Evolutionary conservation across 2,329 filamentous ascomycete species (phyloP), one percentile per base, ranked within the genome.

Genomic region (Niveomyces coronatus): DNA sequence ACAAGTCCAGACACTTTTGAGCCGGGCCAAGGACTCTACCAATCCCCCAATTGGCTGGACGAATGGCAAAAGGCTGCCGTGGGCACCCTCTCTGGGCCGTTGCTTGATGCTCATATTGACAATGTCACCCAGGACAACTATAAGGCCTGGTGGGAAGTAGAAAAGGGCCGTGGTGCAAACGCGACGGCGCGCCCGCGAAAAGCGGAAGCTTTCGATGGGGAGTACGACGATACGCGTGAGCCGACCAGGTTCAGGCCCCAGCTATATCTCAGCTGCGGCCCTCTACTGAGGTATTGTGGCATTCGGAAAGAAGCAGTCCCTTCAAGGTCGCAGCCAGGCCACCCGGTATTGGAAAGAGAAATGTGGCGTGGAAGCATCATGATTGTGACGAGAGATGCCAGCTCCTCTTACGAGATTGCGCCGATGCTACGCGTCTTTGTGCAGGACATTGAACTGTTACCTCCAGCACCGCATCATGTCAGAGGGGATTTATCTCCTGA

Each of bases 331-430:
- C 51, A 49, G 28, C 52, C 45, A 16, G 41, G 47, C 10, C 47
- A 39, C 45, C 47, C 52, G 2, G 40, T 53, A 10, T 38, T 53
- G 0, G 79, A 85, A 30, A 74, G 77, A 36, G 85, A 94, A 50
- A 78, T 89, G 15, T 98, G 91, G 91, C 77, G 88, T 56, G 91
- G 91, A 5, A 93, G 79, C 43, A 72, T 96, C 41, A 87, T 98
- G 85, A 94, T 98, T 50, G 87, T 98, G 16, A 96, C 91, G 0
- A 72, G 79, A 37, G 89, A 98, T 53, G 71, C 76, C 2, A 74
- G 82, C 28, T 96, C 89, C 3, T 83, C 82, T 1, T 94, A 95
- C 53, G 75, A 79, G 31, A 79, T 85, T 33, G 73, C 73, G 0
- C 91, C 91, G 4, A 84, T 74, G 0, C 64, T 98, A 46, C 75